Evolutionary conservation across 2,329 filamentous ascomycete genomes (phyloP), one percentile per base, ranked within the genome.

Genomic region (Chaetomium globosum): DNA sequence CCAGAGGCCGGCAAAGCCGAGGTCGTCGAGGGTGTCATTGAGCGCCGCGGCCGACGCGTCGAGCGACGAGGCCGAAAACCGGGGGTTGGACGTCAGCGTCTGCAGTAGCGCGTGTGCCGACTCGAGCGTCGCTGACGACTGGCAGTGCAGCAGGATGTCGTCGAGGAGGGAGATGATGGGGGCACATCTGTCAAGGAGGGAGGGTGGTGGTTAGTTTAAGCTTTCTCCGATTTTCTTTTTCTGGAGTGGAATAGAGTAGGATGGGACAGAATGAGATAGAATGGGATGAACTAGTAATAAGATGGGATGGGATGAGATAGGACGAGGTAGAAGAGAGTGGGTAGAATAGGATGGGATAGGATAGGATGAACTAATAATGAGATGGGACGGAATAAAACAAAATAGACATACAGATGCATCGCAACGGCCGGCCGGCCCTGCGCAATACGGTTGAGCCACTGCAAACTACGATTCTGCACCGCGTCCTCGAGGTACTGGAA

Each of bases 1-100:
- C 85, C 85, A 89, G 1, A 90, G 76, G 0, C 88, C 87, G 9
- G 82, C 80, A 67, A 90, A 89, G 1, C 87, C 88, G 74, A 86
- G 82, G 2, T 84, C 82, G 46, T 86, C 82, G 9, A 89, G 78
- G 2, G 82, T 80, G 54, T 84, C 81, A 56, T 80, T 81, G 12
- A 89, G 74, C 31, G 79, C 75, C 48, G 80, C 78, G 33, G 78
- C 78, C 5, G 82, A 81, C 12, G 5, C 16, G 55, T 82, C 80
- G 21, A 82, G 75, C 19, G 82, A 75, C 19, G 80, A 79, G 9
- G 77, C 77, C 2, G 81, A 76, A 65, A 86, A 86, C 55, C 81
- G 81, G 2, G 78, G 76, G 61, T 84, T 83, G 1, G 82, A 82
- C 26, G 85, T 85, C 12, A 90, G 74, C 6, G 83, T 86, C 61